These are phyloP conservation scores for Delitschia confertaspora DNA, from an alignment of 495 filamentous ascomycete genomes.

Conservation along the genomic window DNA sequence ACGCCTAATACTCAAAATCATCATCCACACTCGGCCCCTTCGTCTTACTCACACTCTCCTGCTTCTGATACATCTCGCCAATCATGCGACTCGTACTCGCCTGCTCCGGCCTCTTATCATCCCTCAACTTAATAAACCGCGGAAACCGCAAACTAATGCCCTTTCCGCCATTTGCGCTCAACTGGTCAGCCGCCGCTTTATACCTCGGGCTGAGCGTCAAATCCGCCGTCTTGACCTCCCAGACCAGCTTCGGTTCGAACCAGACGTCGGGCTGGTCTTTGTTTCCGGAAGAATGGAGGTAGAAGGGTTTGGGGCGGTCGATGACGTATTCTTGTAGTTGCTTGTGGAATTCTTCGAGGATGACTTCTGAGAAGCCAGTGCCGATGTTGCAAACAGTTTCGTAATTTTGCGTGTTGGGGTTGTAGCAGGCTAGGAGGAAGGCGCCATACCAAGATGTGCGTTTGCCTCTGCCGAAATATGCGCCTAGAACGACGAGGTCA, in stretches of 20 bases:
- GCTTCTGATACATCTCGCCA: slow-evolving; percentile 93
- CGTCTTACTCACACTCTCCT: slow-evolving; percentile 72
- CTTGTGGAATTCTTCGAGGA: slow-evolving; percentile 72
- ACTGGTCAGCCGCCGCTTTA: slow-evolving; percentile 64
- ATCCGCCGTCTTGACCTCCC: slow-evolving; percentile 97
- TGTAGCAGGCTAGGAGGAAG: slow-evolving; percentile 92
- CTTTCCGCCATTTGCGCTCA: slow-evolving; percentile 57
- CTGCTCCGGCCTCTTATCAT: slow-evolving; percentile 91
- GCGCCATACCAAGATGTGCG: slow-evolving; percentile 91
- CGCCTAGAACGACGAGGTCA: slow-evolving; percentile 90
- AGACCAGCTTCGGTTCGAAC: slow-evolving; percentile 90
- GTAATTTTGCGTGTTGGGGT: slow-evolving; percentile 63
- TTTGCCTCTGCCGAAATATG: slow-evolving; percentile 90
- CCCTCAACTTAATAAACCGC: slow-evolving; percentile 76
- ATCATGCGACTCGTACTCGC: slow-evolving; percentile 76
- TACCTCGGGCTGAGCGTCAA: slow-evolving; percentile 87
- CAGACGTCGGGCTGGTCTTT: slow-evolving; percentile 97
- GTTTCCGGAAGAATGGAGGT: slow-evolving; percentile 68
- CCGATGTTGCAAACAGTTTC: slow-evolving; percentile 98
- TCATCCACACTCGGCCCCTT: slow-evolving; percentile 83
- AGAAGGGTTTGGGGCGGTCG: slow-evolving; percentile 88
- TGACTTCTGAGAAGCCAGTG: slow-evolving; percentile 85
- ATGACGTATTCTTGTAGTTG: slow-evolving; percentile 65
- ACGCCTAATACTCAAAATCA: slow-evolving; percentile 84
- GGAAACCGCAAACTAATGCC: slow-evolving; percentile 87